Percentiles rank a stretch among this genome's conserved stretches.
Conservation (phyloP, 2,329 filamentous ascomycete species). For the Nigrograna mackinnonii region DNA sequence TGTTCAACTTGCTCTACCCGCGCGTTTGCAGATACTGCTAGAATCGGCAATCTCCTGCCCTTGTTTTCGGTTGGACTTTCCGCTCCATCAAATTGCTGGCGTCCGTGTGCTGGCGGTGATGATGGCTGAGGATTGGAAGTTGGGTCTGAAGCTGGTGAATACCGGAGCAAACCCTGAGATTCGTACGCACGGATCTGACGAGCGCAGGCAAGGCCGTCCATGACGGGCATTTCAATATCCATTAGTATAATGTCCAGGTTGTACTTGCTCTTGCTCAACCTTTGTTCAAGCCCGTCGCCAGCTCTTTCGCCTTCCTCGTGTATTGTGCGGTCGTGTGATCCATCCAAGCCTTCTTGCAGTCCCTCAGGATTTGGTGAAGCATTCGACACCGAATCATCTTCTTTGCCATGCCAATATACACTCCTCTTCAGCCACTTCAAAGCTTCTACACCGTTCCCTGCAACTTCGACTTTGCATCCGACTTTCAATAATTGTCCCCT, state of each 20-base stretch:
- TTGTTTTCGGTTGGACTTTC: conserved; percentile 12
- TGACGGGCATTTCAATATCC: conserved; percentile 44
- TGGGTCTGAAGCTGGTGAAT: neutral
- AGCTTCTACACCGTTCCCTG: conserved; percentile 43
- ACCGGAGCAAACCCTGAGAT: neutral
- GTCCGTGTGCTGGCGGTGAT: neutral
- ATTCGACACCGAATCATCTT: too few relatives aligned
- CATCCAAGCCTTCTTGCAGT: too few relatives aligned
- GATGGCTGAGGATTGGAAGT: neutral
- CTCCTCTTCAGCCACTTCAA: conserved; percentile 36
- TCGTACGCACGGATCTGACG: conserved; percentile 27
- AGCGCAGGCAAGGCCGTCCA: conserved; percentile 40
- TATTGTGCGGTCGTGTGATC: too few relatives aligned
- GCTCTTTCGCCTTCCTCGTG: too few relatives aligned
- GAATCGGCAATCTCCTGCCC: conserved; percentile 35
- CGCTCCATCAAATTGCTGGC: neutral
- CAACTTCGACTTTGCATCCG: conserved; percentile 40
- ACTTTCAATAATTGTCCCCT: conserved; percentile 41
- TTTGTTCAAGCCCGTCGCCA: too few relatives aligned
- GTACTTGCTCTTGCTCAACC: too few relatives aligned
- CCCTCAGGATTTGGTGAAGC: too few relatives aligned
- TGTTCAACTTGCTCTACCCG: conserved; percentile 33
- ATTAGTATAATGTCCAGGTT: conserved; percentile 28
- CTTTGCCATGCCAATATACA: too few relatives aligned
- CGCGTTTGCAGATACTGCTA: conserved; percentile 42